Evolutionary conservation across 2,329 filamentous ascomycete species (phyloP).

Genomic region (Cordyceps militaris): DNA sequence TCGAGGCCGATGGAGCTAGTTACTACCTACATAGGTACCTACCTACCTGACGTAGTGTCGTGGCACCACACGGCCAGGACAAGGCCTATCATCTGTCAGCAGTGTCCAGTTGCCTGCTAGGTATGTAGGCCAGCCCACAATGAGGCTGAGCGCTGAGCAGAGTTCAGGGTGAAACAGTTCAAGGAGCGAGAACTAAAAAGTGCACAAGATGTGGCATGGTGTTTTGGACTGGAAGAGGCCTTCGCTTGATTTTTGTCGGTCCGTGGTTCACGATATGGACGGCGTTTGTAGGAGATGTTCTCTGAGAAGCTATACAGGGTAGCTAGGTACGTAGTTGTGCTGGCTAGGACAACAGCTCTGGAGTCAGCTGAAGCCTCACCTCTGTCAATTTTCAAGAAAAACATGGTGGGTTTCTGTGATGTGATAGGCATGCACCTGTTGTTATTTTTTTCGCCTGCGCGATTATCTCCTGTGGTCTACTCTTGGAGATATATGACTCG

Average conservation of each 20-base stretch:
- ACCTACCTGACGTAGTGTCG: conserved; percentile 5
- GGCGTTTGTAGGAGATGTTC: neutral
- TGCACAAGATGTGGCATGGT: neutral
- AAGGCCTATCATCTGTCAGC: neutral
- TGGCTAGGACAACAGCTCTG: neutral
- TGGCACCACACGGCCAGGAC: neutral
- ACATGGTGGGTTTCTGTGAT: too few relatives aligned
- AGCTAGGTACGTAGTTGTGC: too few relatives aligned
- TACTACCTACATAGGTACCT: too few relatives aligned
- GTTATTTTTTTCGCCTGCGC: too few relatives aligned
- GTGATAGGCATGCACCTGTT: too few relatives aligned
- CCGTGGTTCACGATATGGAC: neutral
- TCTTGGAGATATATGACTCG: too few relatives aligned
- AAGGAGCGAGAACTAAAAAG: neutral
- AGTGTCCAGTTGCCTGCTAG: neutral
- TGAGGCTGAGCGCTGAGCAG: neutral
- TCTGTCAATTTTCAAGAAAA: too few relatives aligned
- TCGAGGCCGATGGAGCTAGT: conserved; percentile 1
- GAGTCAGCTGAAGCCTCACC: neutral
- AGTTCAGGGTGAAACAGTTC: neutral
- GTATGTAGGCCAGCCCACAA: neutral
- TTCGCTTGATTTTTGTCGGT: neutral
- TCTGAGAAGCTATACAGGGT: neutral
- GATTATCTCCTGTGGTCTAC: too few relatives aligned
- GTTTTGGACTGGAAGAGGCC: neutral